Evolutionary conservation across 805 yeast species (phyloP).

Genomic region (Hanseniaspora thailandica): DNA sequence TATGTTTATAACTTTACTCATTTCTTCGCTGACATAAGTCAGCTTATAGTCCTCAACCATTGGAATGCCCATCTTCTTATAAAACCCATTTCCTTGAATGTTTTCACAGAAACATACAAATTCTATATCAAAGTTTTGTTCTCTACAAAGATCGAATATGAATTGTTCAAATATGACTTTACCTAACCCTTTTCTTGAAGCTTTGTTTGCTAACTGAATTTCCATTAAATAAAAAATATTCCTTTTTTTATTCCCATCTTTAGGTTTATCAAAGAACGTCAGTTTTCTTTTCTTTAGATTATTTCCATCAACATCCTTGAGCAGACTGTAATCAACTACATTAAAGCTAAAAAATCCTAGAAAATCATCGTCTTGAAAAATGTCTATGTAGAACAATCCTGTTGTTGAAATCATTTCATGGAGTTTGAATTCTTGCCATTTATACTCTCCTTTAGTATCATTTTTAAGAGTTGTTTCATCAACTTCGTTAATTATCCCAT

Average conservation of each 20-base stretch:
- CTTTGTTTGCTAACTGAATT: neutral
- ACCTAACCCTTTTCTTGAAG: neutral
- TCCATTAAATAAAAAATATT: constrained; percentile 11
- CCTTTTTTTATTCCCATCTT: neutral
- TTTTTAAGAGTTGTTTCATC: neutral
- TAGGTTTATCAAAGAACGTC: neutral
- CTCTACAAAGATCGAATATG: neutral
- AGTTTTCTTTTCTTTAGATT: neutral
- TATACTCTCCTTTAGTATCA: neutral
- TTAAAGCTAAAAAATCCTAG: constrained; percentile 8
- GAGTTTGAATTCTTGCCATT: constrained; percentile 1
- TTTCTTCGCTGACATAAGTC: neutral
- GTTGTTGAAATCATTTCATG: constrained; percentile 4
- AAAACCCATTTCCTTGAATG: constrained; percentile 2
- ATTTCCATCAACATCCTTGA: neutral
- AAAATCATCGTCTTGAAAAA: neutral
- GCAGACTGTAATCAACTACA: neutral
- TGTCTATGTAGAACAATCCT: constrained; percentile 1
- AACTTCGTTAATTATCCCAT: neutral
- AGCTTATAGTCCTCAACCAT: neutral
- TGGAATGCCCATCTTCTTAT: neutral
- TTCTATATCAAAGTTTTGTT: neutral
- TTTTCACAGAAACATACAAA: constrained; percentile 12
- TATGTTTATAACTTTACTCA: neutral
- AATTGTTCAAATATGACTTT: neutral